A percentile compares a stretch with the other conserved stretches of the same genome.
These are phyloP conservation scores for Pichia gijzeniarum DNA, from an alignment of 805 yeast species.

Conservation along the genomic window DNA sequence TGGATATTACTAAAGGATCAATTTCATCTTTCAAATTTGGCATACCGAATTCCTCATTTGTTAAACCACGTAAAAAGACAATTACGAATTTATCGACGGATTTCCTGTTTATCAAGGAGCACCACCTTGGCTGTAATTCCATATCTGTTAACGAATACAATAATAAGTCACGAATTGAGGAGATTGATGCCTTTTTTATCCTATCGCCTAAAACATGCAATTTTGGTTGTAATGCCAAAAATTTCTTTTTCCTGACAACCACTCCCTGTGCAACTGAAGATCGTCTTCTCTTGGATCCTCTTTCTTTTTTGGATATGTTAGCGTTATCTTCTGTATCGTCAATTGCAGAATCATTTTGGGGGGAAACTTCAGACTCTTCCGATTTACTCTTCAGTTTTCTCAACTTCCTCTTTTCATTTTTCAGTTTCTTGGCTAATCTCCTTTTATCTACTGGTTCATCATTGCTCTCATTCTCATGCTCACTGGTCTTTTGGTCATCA, in stretches of 20 bases:
- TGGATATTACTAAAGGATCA: slow-evolving; percentile 12
- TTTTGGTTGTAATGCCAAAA: slow-evolving; percentile 19
- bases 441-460: background rate
- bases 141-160: slow-evolving; percentile 37
- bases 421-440: background rate
- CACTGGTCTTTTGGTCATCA: background rate
- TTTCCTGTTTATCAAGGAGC: slow-evolving; percentile 41
- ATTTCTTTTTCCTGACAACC: slow-evolving; percentile 29
- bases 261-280: slow-evolving; percentile 31
- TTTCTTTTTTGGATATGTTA: background rate
- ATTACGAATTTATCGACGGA: slow-evolving; percentile 49
- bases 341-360: slow-evolving; percentile 1
- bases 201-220: slow-evolving; percentile 10
- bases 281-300: slow-evolving; percentile 32
- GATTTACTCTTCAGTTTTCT: slow-evolving; percentile 22
- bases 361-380: background rate
- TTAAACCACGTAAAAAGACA: slow-evolving; percentile 61
- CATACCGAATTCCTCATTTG: slow-evolving; percentile 38
- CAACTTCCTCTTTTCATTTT: background rate
- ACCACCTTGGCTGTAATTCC: slow-evolving; percentile 41
- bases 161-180: slow-evolving; percentile 42
- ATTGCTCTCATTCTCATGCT: background rate
- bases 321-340: background rate
- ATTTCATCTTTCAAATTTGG: slow-evolving; percentile 10
- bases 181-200: slow-evolving; percentile 27